These are phyloP conservation scores for Rugonectria rugulosa DNA, from an alignment of 2,329 filamentous ascomycete species.

Conservation along the genomic window DNA sequence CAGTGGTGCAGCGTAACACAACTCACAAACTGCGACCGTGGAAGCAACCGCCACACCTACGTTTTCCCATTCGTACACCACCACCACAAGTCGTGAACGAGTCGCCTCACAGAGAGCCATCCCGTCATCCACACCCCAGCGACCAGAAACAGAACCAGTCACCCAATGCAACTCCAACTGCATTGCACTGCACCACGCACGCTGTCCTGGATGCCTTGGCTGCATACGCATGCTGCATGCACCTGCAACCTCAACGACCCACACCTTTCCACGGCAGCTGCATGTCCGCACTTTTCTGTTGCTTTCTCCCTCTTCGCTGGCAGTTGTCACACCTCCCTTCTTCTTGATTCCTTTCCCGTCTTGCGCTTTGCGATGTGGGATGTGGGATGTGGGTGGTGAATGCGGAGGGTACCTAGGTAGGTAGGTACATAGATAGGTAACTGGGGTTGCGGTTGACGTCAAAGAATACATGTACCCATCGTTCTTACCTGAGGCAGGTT, in stretches of 20 bases:
- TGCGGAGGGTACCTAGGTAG: no score
- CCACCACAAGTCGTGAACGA: conserved; percentile 3
- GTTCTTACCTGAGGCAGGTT: neutral
- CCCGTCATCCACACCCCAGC: conserved; percentile 5
- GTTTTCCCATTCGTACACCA: conserved; percentile 4
- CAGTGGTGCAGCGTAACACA: conserved; percentile 12
- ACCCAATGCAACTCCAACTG: conserved; percentile 18
- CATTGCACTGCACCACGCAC: conserved; percentile 18
- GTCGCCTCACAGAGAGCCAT: conserved; percentile 3
- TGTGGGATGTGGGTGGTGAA: neutral
- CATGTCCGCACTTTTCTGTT: conserved; percentile 17
- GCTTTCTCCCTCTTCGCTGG: conserved; percentile 18
- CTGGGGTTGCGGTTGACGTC: no score
- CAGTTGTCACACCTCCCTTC: conserved; percentile 7
- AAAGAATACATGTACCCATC: no score
- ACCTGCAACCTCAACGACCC: conserved; percentile 10
- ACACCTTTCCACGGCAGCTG: conserved; percentile 8
- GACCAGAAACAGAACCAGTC: conserved; percentile 18
- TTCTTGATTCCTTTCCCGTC: neutral
- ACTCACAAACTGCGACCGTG: conserved; percentile 4
- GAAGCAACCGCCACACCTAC: conserved; percentile 1
- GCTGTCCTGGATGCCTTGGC: conserved; percentile 7
- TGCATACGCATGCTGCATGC: conserved; percentile 8
- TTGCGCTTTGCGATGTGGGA: no score
- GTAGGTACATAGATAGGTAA: no score